Conservation (phyloP, 2,329 filamentous ascomycete genomes). For the Hypoxylon rubiginosum region DNA sequence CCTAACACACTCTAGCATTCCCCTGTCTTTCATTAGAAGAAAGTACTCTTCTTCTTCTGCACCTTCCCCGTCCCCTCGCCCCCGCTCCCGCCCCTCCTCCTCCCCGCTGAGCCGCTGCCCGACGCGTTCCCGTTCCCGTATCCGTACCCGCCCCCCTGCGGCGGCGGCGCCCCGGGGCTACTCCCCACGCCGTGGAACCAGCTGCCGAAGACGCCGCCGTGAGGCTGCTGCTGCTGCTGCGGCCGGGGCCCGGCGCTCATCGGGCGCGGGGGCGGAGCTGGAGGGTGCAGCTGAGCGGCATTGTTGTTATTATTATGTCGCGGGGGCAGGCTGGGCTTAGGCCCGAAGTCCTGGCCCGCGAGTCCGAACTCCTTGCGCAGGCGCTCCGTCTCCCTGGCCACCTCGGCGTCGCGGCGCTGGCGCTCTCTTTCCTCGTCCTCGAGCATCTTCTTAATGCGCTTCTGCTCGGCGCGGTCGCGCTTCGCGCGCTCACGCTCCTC, state of each 20-base stretch:
- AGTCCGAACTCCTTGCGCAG: slow-evolving; percentile 77
- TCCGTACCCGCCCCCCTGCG: slow-evolving; percentile 32
- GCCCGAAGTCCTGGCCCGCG: slow-evolving; percentile 59
- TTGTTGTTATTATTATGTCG: slow-evolving; percentile 44
- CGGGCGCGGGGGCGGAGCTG: slow-evolving; percentile 59
- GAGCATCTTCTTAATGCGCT: slow-evolving; percentile 74
- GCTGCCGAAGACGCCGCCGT: slow-evolving; percentile 42
- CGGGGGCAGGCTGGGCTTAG: slow-evolving; percentile 52
- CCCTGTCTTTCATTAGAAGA: slow-evolving; percentile 54
- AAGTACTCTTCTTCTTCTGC: slow-evolving; percentile 63
- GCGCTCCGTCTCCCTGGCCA: slow-evolving; percentile 87
- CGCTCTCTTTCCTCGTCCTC: slow-evolving; percentile 75
- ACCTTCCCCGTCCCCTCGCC: slow-evolving; percentile 58
- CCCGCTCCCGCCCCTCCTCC: slow-evolving; percentile 51
- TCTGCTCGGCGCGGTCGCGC: slow-evolving; percentile 68
- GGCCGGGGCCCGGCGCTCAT: slow-evolving; percentile 61
- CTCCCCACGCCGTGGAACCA: slow-evolving; percentile 49
- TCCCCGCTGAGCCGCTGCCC: slow-evolving; percentile 58
- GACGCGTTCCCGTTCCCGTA: slow-evolving; percentile 46
- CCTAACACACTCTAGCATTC: neutral
- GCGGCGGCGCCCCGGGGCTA: slow-evolving; percentile 42
- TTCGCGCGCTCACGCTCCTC: slow-evolving; percentile 68
- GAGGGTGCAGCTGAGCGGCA: slow-evolving; percentile 52
- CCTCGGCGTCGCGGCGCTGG: slow-evolving; percentile 66
- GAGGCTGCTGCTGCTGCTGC: slow-evolving; percentile 7